Evolutionary conservation across 306 rosid genomes (phyloP).

Genomic region (Medicago arabica): DNA sequence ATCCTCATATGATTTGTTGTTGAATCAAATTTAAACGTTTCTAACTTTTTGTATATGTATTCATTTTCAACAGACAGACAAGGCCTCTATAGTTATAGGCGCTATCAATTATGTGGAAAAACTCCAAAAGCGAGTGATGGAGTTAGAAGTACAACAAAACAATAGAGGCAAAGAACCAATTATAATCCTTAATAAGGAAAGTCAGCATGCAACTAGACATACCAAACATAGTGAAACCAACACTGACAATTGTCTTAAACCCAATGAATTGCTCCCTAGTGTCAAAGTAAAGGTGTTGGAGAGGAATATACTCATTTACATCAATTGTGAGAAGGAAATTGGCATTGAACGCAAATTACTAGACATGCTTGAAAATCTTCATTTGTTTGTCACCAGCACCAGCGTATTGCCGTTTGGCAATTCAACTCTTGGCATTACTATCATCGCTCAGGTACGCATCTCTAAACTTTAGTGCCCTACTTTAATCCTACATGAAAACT

Average conservation of each 20-base stretch:
- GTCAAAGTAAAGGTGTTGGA: conserved; percentile 35
- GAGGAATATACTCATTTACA: conserved; percentile 36
- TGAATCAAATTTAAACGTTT: too few relatives aligned
- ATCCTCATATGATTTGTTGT: too few relatives aligned
- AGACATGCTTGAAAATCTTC: conserved; percentile 30
- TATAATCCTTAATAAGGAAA: conserved; percentile 9
- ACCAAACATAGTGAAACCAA: neutral
- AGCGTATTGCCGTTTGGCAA: conserved; percentile 43
- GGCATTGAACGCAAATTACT: conserved; percentile 36
- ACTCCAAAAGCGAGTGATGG: conserved; percentile 33
- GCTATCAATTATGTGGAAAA: conserved; percentile 39
- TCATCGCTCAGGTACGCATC: conserved; percentile 38
- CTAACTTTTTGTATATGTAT: too few relatives aligned
- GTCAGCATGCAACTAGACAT: too few relatives aligned
- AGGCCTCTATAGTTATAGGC: conserved; percentile 30
- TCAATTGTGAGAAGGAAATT: conserved; percentile 39
- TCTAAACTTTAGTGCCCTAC: neutral
- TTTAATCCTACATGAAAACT: too few relatives aligned
- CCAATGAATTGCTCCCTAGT: neutral
- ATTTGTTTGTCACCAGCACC: conserved; percentile 33
- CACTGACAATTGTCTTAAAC: neutral
- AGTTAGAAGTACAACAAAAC: conserved; percentile 38
- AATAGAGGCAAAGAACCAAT: conserved; percentile 12
- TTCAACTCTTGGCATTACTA: conserved; percentile 45
- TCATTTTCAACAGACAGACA: conserved; percentile 20